These are phyloP conservation scores for Talaromyces marneffei DNA, from an alignment of 2,329 filamentous ascomycete genomes.

Conservation along the genomic window DNA sequence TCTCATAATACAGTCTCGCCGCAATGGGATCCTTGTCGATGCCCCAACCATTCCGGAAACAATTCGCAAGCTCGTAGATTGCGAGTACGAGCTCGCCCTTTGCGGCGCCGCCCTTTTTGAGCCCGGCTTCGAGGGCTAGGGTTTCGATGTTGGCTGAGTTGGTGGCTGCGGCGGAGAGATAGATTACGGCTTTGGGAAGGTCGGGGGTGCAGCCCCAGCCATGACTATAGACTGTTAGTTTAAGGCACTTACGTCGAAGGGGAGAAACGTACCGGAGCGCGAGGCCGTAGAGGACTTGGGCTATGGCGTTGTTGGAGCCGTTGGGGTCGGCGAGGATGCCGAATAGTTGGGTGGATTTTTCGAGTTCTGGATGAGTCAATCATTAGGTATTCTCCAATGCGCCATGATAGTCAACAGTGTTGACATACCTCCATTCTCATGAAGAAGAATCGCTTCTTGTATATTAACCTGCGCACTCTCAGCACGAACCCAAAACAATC, in stretches of 20 bases:
- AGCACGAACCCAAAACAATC: not conserved
- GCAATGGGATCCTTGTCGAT: slow-evolving; percentile 79
- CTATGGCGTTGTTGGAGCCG: slow-evolving; percentile 84
- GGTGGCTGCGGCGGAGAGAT: slow-evolving; percentile 79
- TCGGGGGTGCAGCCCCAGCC: slow-evolving; percentile 83
- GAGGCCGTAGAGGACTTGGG: slow-evolving; percentile 92
- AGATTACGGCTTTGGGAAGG: slow-evolving; percentile 67
- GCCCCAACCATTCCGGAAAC: slow-evolving; percentile 92
- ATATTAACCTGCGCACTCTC: slow-evolving; percentile 53
- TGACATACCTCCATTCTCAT: slow-evolving; percentile 64
- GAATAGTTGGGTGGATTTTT: slow-evolving; percentile 78
- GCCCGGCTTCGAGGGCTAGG: slow-evolving; percentile 74
- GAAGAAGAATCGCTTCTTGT: slow-evolving; percentile 89
- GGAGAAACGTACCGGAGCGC: slow-evolving; percentile 63
- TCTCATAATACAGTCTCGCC: slow-evolving; percentile 90
- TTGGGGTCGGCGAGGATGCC: slow-evolving; percentile 73
- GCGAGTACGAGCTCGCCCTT: slow-evolving; percentile 95
- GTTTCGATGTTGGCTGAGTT: slow-evolving; percentile 86
- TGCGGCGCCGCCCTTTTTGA: slow-evolving; percentile 87
- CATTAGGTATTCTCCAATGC: not conserved
- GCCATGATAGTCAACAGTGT: not conserved
- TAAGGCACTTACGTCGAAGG: not conserved
- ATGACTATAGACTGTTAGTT: slow-evolving; percentile 52
- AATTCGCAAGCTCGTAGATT: slow-evolving; percentile 75
- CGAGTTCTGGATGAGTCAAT: slow-evolving; percentile 50